Percentiles rank a stretch among this genome's conserved stretches.
phyloP scores from a whole-genome alignment of 139 green algal species.

The Micromonas commoda region DNA sequence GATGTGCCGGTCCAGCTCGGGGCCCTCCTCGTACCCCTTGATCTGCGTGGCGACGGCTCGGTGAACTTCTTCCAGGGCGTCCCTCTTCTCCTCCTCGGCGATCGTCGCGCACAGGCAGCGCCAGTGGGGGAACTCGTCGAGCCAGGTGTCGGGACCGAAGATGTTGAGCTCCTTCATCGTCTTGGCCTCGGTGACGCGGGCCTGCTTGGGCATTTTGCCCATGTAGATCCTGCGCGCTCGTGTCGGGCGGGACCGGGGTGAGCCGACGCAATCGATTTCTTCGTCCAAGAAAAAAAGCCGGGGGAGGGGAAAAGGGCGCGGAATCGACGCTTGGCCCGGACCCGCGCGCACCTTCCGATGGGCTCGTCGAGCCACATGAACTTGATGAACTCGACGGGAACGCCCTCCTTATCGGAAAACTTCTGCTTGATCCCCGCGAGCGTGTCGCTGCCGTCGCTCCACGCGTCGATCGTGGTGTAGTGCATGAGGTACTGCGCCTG shows the following conservation, averaged over 20 bases:
- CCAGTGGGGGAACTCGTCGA: constrained; percentile 9
- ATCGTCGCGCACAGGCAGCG: background rate
- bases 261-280: background rate
- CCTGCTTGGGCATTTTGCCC: background rate
- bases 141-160: background rate
- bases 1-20: background rate
- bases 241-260: too few relatives aligned
- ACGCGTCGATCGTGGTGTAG: background rate
- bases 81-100: background rate
- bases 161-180: background rate
- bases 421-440: background rate
- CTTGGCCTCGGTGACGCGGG: background rate
- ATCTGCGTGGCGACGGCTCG: background rate
- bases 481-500: background rate
- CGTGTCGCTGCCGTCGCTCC: background rate
- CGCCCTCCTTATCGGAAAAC: background rate
- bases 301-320: too few relatives aligned
- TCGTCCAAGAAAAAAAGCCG: background rate
- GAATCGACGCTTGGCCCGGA: background rate
- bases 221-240: background rate
- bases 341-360: background rate
- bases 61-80: background rate
- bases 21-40: background rate
- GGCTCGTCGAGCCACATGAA: constrained; percentile 4
- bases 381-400: background rate